Conservation (phyloP, 2,329 filamentous ascomycete species). For the Scopulariopsis brevicaulis region DNA sequence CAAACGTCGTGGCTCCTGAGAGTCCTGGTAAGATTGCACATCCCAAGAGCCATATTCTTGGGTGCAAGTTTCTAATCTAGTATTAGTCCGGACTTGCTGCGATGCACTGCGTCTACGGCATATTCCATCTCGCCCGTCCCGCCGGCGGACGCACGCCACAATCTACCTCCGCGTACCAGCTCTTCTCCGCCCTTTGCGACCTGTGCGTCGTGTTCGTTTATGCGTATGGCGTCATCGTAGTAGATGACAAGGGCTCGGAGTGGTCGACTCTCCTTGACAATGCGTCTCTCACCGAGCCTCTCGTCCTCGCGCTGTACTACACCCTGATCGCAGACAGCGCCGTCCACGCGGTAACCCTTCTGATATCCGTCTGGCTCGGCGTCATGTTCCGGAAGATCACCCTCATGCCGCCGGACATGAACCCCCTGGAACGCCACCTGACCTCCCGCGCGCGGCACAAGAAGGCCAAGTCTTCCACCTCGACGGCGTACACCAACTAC, state of each 20-base stretch:
- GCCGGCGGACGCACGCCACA: slow-evolving; percentile 61
- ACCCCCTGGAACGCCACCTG: slow-evolving; percentile 77
- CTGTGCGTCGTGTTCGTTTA: slow-evolving; percentile 42
- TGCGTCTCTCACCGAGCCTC: slow-evolving; percentile 40
- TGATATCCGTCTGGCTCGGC: slow-evolving; percentile 63
- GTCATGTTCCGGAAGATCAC: slow-evolving; percentile 74
- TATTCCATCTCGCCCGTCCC: slow-evolving; percentile 68
- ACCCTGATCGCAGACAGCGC: slow-evolving; percentile 50
- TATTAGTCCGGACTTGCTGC: slow-evolving; percentile 63
- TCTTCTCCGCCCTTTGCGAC: slow-evolving; percentile 71
- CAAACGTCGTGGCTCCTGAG: slow-evolving; percentile 65
- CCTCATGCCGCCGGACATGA: slow-evolving; percentile 83
- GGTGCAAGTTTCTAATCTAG: background rate
- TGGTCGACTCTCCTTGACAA: slow-evolving; percentile 63
- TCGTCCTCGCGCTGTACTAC: slow-evolving; percentile 59
- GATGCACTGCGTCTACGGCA: slow-evolving; percentile 61
- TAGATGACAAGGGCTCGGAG: slow-evolving; percentile 25
- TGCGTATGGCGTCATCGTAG: slow-evolving; percentile 38
- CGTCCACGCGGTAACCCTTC: slow-evolving; percentile 60
- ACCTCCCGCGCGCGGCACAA: slow-evolving; percentile 66
- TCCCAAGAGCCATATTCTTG: background rate
- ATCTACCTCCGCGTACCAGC: slow-evolving; percentile 79
- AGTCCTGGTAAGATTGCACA: slow-evolving; percentile 51
- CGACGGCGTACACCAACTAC: slow-evolving; percentile 21
- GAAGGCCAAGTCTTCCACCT: slow-evolving; percentile 53